Evolutionary conservation across 371 early-diverging fungal species (phyloP).

Genomic region (Mucor irregularis): DNA sequence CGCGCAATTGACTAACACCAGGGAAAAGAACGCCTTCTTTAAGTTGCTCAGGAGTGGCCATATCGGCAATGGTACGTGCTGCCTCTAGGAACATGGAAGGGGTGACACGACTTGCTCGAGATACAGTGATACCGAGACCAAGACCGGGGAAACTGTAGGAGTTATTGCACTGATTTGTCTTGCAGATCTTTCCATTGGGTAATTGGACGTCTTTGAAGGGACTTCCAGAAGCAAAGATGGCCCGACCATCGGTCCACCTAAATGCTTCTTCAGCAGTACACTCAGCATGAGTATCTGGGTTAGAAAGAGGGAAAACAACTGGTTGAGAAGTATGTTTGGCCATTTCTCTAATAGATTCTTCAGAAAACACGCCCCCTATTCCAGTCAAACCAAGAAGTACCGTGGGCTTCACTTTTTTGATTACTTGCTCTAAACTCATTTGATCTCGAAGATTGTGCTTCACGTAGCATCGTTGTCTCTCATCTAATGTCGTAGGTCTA

Average conservation of each 20-base stretch:
- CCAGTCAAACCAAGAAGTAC: conserved; percentile 62
- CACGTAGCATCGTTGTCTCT: conserved; percentile 52
- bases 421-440: conserved; percentile 52
- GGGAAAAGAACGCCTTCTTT: conserved; percentile 61
- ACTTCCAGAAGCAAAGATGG: conserved; percentile 64
- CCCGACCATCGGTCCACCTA: conserved; percentile 59
- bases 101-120: conserved; percentile 54
- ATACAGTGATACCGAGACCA: conserved; percentile 58
- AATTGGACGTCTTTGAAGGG: conserved; percentile 53
- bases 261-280: conserved; percentile 67
- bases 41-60: conserved; percentile 57
- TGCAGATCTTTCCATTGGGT: conserved; percentile 48
- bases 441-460: conserved; percentile 55
- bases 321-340: conserved; percentile 57
- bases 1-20: conserved; percentile 51
- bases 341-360: conserved; percentile 57
- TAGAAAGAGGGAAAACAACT: conserved; percentile 64
- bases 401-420: conserved; percentile 62
- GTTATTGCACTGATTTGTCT: conserved; percentile 64
- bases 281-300: conserved; percentile 66
- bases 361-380: conserved; percentile 59
- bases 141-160: conserved; percentile 64
- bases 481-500: conserved; percentile 38
- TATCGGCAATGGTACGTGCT: conserved; percentile 55
- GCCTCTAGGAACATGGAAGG: conserved; percentile 63